These are phyloP conservation scores for Wallacemonas sp. DNA, from an alignment of 208 protist genomes.

Conservation along the genomic window DNA sequence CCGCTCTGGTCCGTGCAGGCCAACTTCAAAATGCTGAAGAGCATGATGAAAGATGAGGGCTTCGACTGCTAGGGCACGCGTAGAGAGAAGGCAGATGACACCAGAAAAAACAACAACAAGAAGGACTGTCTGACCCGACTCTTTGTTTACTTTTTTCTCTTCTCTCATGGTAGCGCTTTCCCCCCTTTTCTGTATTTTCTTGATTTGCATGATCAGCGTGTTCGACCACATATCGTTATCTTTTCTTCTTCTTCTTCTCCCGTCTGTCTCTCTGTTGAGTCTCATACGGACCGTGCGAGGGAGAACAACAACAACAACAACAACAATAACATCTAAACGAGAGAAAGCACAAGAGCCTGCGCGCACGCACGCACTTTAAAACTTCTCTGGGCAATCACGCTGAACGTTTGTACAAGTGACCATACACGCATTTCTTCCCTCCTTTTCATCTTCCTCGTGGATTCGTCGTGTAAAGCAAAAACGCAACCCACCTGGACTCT, in stretches of 20 bases:
- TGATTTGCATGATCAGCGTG: background rate
- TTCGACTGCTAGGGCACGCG: slow-evolving; percentile 6
- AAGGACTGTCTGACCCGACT: background rate
- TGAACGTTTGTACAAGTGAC: too few species aligned
- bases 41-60: slow-evolving; percentile 27
- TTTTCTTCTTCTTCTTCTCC: slow-evolving; percentile 21
- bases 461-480: too few species aligned
- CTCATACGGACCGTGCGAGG: too few species aligned
- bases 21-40: slow-evolving; percentile 53
- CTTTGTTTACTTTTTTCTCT: background rate
- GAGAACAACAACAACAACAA: too few species aligned
- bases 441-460: too few species aligned
- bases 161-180: background rate
- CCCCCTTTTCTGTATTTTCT: slow-evolving; percentile 14
- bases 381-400: too few species aligned
- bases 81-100: background rate
- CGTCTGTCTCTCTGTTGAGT: background rate
- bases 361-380: too few species aligned
- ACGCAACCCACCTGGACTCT: too few species aligned
- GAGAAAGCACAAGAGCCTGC: too few species aligned
- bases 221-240: too few species aligned
- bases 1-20: slow-evolving; percentile 54
- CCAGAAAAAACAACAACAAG: slow-evolving; percentile 10
- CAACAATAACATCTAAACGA: background rate
- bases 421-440: too few species aligned